phyloP scores from a whole-genome alignment of 2,329 filamentous ascomycete species.

The Fusarium equiseti region DNA sequence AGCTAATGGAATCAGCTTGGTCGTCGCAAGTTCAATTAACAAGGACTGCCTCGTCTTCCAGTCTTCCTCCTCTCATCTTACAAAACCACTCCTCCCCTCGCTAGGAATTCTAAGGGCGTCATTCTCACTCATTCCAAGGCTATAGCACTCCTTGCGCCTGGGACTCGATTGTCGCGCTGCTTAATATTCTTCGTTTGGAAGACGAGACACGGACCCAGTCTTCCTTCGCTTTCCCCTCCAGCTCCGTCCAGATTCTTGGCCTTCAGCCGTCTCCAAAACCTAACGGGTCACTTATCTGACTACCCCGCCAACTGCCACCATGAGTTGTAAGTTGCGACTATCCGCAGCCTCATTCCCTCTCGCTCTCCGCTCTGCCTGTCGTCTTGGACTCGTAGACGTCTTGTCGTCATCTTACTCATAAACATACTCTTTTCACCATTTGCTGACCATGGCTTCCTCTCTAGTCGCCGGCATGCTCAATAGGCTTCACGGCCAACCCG shows the following conservation, averaged over 20 bases:
- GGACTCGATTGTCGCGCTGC: slow-evolving; percentile 24
- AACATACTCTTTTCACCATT: slow-evolving; percentile 6
- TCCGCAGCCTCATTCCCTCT: slow-evolving; percentile 41
- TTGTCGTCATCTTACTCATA: not conserved
- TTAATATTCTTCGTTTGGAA: not conserved
- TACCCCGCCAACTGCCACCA: slow-evolving; percentile 48
- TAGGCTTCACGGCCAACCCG: slow-evolving; percentile 95
- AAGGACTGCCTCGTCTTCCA: slow-evolving; percentile 34
- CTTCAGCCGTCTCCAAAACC: slow-evolving; percentile 16
- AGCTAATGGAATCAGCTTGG: slow-evolving; percentile 14
- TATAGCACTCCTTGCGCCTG: slow-evolving; percentile 16
- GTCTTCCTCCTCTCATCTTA: slow-evolving; percentile 23
- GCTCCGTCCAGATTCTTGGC: not conserved
- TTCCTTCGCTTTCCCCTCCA: slow-evolving; percentile 23
- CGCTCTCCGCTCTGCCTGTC: slow-evolving; percentile 35
- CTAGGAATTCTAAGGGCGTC: slow-evolving; percentile 24
- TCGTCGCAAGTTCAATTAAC: slow-evolving; percentile 41
- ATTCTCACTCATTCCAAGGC: slow-evolving; percentile 4
- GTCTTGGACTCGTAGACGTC: not conserved
- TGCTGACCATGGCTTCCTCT: slow-evolving; percentile 43
- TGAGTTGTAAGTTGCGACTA: slow-evolving; percentile 51
- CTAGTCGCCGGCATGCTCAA: slow-evolving; percentile 91
- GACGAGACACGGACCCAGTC: slow-evolving; percentile 1
- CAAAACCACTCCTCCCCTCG: slow-evolving; percentile 15
- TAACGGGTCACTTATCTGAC: slow-evolving; percentile 20